Percentiles rank a stretch among this genome's conserved stretches.
Conservation (phyloP, 768 basidiomycete genomes). For the Leccinellum rugosiceps region DNA sequence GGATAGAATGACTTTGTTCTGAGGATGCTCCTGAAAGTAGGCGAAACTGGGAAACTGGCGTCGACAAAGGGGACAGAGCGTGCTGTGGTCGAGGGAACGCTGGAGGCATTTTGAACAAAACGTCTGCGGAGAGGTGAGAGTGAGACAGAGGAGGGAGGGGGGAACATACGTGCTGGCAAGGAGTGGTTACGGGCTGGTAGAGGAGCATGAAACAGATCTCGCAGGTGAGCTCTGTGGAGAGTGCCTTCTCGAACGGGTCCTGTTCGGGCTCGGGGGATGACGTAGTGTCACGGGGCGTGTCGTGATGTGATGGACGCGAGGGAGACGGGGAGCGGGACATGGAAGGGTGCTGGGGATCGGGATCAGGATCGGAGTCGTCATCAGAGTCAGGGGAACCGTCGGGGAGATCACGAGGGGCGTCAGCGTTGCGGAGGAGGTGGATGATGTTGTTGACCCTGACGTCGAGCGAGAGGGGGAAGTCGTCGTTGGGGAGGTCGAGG, state of each 20-base stretch:
- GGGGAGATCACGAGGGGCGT: constrained; percentile 7
- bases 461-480: constrained; percentile 34
- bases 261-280: constrained; percentile 27
- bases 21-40: constrained; percentile 78
- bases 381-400: constrained; percentile 23
- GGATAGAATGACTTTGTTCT: constrained; percentile 67
- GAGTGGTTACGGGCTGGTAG: constrained; percentile 85
- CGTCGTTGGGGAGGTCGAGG: not conserved
- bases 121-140: constrained; percentile 48
- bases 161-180: constrained; percentile 85
- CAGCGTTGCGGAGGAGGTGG: constrained; percentile 35
- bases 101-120: constrained; percentile 90
- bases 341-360: constrained; percentile 29
- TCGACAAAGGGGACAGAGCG: constrained; percentile 84
- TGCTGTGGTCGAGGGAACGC: constrained; percentile 83
- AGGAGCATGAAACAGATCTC: constrained; percentile 88
- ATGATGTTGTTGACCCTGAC: constrained; percentile 59
- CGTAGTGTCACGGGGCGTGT: constrained; percentile 27
- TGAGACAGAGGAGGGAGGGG: constrained; percentile 2
- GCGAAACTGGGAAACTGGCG: constrained; percentile 68
- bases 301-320: constrained; percentile 22
- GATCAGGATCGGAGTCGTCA: constrained; percentile 26
- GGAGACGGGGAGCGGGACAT: not conserved
- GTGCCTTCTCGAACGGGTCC: constrained; percentile 53
- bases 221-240: constrained; percentile 72